These are phyloP conservation scores for Picea mariana DNA, from an alignment of 83 land plant species.

Conservation along the genomic window DNA sequence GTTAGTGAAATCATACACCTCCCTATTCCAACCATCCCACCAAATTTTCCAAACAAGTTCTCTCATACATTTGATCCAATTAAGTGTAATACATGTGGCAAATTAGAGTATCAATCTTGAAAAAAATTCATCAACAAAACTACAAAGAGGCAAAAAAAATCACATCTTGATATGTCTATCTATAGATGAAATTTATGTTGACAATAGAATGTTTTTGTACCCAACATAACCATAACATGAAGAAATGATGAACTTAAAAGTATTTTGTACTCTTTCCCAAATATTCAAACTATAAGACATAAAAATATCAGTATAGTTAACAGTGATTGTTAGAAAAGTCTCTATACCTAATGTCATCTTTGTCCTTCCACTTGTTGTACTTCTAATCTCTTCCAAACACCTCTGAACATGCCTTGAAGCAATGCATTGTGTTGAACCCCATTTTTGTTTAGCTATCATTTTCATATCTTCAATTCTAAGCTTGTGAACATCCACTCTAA, in stretches of 20 bases:
- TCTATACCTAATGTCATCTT: background rate
- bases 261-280: background rate
- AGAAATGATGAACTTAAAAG: background rate
- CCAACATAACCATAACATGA: conserved; percentile 2
- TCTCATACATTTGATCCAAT: background rate
- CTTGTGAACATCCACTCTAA: background rate
- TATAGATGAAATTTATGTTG: background rate
- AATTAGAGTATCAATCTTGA: background rate
- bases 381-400: background rate
- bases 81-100: background rate
- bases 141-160: background rate
- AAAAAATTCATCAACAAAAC: background rate
- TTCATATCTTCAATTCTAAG: background rate
- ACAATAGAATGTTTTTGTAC: background rate
- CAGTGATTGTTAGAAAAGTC: background rate
- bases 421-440: background rate
- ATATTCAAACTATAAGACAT: background rate
- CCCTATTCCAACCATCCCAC: background rate
- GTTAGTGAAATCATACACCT: background rate
- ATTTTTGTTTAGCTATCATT: background rate
- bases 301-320: background rate
- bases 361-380: background rate
- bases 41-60: background rate
- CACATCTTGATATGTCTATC: background rate
- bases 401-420: background rate